Base-by-base conservation (phyloP, 2,329 filamentous ascomycete species). In the Diaporthe eres region DNA sequence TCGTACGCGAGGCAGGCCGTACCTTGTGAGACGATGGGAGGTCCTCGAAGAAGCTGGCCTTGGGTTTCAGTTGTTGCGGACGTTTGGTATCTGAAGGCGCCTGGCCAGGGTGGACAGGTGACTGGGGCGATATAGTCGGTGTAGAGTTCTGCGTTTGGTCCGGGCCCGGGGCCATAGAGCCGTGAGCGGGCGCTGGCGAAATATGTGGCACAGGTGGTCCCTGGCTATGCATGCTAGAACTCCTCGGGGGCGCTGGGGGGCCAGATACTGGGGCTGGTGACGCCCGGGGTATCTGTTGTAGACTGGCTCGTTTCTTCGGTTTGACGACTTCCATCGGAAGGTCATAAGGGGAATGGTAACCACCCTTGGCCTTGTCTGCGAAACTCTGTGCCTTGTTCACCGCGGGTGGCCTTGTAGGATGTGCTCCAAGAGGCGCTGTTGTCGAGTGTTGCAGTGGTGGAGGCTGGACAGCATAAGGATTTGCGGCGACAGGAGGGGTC, bases 341-440 rank as follows among this genome's bases (percentile, higher is more conserved):
- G 85, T 99, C 97, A 80, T 98, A 99, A 0, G 97, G 97, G 28
- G 96, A 98, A 67, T 93, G 90, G 82, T 99, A 99, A 10, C 96
- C 96, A 74, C 94, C 94, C 84, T 98, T 98, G 4, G 95, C 87
- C 83, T 97, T 97, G 83, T 96, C 94, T 8, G 91, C 95, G 84
- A 98, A 99, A 84, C 96, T 98, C 82, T 97, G 92, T 1, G 91
- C 88, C 84, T 92, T 92, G 42, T 84, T 84, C 75, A 89, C 79
- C 77, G 89, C 86, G 15, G 65, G 65, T n/a, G 88, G 87, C 17
- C 82, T 83, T 0, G 81, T 79, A 53, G 84, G 82, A 34, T 83
- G 82, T 44, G 84, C 81, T 1, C 84, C 85, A 78, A 86, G 88
- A 39, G 80, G 79, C 10, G 77, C 79, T 74, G 82, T 85, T 15